Conservation (phyloP, 352 stramenopile genomes). For the Hyaloperonospora arabidopsidis region DNA sequence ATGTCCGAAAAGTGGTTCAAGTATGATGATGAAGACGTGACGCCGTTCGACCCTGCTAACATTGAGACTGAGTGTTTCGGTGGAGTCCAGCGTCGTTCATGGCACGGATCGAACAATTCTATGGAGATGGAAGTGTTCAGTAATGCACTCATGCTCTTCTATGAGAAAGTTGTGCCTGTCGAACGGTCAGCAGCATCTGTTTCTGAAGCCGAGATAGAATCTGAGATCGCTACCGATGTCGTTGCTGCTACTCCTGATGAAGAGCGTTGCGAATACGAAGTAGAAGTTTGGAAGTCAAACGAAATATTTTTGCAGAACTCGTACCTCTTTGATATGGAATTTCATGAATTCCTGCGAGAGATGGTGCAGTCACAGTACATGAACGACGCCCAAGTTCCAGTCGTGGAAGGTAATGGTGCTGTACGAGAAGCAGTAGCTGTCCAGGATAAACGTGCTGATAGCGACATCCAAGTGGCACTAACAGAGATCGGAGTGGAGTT, state of each 20-base stretch:
- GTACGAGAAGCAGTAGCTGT: conserved; percentile 19
- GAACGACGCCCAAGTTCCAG: conserved; percentile 30
- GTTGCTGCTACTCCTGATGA: conserved; percentile 27
- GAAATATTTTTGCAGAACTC: conserved; percentile 91
- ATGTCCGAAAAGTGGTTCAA: conserved; percentile 95
- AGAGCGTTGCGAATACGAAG: conserved; percentile 72
- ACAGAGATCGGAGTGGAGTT: conserved; percentile 82
- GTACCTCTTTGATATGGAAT: conserved; percentile 94
- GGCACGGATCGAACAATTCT: conserved; percentile 91
- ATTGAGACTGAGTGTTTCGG: conserved; percentile 98
- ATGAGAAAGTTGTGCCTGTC: conserved; percentile 91
- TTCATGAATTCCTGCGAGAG: conserved; percentile 90
- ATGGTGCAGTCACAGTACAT: conserved; percentile 83
- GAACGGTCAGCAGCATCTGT: conserved; percentile 26
- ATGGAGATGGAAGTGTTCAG: conserved; percentile 98
- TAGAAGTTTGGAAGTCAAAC: conserved; percentile 91
- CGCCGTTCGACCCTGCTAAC: conserved; percentile 91
- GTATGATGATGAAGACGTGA: conserved; percentile 99
- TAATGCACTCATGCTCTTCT: conserved; percentile 99
- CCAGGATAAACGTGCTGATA: conserved; percentile 25
- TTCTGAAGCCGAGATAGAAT: conserved; percentile 7
- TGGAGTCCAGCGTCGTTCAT: conserved; percentile 89
- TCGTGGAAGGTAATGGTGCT: conserved; percentile 12
- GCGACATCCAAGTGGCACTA: conserved; percentile 58
- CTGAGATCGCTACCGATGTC: conserved; percentile 10